phyloP scores from a whole-genome alignment of 1,284 basidiomycete species.

The Irpex lacteus region DNA sequence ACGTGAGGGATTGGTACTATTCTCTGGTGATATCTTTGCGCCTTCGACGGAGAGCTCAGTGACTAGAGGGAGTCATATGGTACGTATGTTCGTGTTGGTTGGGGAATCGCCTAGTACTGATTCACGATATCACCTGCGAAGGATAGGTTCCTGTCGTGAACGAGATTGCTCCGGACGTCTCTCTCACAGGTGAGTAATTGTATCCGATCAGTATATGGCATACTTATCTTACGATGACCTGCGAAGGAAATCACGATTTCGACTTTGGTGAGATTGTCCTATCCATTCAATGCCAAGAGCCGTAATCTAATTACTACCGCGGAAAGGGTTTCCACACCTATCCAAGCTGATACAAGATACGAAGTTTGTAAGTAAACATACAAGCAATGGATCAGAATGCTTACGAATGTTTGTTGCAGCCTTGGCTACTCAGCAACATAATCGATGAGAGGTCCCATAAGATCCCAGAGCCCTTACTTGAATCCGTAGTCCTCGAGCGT shows the following conservation, averaged over 20 bases:
- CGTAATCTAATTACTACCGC: background rate
- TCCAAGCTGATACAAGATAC: slow-evolving; percentile 70
- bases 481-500: slow-evolving; percentile 65
- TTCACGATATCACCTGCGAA: background rate
- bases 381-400: background rate
- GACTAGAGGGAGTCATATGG: slow-evolving; percentile 91
- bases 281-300: background rate
- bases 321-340: slow-evolving; percentile 75
- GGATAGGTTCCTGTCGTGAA: slow-evolving; percentile 80
- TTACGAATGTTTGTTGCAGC: slow-evolving; percentile 36
- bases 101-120: background rate
- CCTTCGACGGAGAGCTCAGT: slow-evolving; percentile 86
- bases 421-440: slow-evolving; percentile 78
- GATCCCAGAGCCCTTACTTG: slow-evolving; percentile 54
- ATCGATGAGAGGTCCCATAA: slow-evolving; percentile 59
- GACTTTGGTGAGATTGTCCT: slow-evolving; percentile 51
- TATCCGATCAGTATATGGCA: background rate
- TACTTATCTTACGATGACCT: background rate
- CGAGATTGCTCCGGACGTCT: slow-evolving; percentile 62
- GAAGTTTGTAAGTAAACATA: slow-evolving; percentile 53
- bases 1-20: slow-evolving; percentile 76
- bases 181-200: slow-evolving; percentile 52
- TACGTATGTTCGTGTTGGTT: slow-evolving; percentile 30
- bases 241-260: slow-evolving; percentile 80
- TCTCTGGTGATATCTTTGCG: slow-evolving; percentile 87